Evolutionary conservation across 1,284 basidiomycete genomes (phyloP), one percentile per base, ranked within the genome.

Genomic region (Tylopilus orsonianus): DNA sequence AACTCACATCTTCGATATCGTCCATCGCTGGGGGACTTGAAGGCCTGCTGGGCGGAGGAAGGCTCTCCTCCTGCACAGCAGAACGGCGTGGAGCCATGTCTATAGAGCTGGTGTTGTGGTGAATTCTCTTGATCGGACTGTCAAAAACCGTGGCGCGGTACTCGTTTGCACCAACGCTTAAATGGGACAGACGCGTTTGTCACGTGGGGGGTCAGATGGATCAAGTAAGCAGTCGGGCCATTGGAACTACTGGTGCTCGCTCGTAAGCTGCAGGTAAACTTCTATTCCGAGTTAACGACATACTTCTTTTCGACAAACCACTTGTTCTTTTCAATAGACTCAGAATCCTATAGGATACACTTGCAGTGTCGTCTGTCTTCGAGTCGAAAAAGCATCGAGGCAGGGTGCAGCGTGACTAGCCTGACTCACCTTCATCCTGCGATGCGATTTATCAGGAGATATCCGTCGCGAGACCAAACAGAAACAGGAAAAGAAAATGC

Each of bases 1-100:
- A 26, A 14, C 58, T 23, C 48, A 73, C 74, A 53, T 77, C 76
- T n/a, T 78, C 74, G 12, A 64, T 37, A 23, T 79, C 77, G 13
- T 79, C 66, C 35, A 60, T 70, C 13, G 46, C 53, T 10, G 64
- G 62, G 19, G 75, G 76, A 47, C 66, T 73, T 1, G 60, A 53
- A 24, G 65, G 62, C 22, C 75, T 71, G 49, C 68, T 74, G 10
- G 70, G 60, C 26, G 73, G 60, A 29, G 68, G 62, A 20, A 63
- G 53, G 41, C 63, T 68, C 24, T 53, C 59, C 37, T 66, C 64
- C 0, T 36, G 50, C 4, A 46, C 64, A 9, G 55, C 47, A 39
- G 56, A 14, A 43, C 64, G 64, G 52, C 64, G 67, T 44, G 64
- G 62, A 19, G 64, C 43, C 64, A 66, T 66, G 19, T 22, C 43